A percentile compares a stretch with the other conserved stretches of the same genome.
These are phyloP conservation scores for Oryza nivara DNA, from an alignment of 176 grass and related monocot species.

Conservation along the genomic window DNA sequence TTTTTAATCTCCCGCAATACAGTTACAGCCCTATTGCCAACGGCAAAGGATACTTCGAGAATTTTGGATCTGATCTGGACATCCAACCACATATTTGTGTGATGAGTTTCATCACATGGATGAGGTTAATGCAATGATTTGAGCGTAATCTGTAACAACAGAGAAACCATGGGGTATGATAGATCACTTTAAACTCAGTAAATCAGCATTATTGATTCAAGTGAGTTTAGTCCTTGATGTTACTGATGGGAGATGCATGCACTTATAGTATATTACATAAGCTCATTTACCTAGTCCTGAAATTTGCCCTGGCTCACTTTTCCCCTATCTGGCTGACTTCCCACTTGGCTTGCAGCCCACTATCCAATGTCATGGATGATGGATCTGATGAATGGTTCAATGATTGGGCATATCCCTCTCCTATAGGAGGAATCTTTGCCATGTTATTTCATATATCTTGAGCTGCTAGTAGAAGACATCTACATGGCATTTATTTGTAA, in stretches of 20 bases:
- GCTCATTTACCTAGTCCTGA: slow-evolving; percentile 4
- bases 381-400: slow-evolving; percentile 34
- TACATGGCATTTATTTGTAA: background rate
- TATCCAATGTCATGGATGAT: slow-evolving; percentile 30
- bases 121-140: slow-evolving; percentile 4
- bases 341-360: background rate
- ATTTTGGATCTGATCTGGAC: background rate
- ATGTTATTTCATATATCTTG: slow-evolving; percentile 12
- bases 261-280: background rate
- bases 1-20: background rate
- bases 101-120: background rate
- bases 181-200: background rate
- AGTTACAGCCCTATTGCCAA: slow-evolving; percentile 3
- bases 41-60: background rate
- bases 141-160: background rate
- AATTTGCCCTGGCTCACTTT: background rate
- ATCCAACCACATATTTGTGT: background rate
- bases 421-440: background rate
- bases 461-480: background rate
- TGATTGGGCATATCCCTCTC: slow-evolving; percentile 43
- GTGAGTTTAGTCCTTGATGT: background rate
- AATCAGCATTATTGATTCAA: background rate
- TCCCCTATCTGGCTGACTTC: background rate
- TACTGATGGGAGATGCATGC: background rate
- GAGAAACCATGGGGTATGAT: slow-evolving; percentile 1